Evolutionary conservation across 148 eudicot genomes (phyloP).

Genomic region (Polygonum maritimum): DNA sequence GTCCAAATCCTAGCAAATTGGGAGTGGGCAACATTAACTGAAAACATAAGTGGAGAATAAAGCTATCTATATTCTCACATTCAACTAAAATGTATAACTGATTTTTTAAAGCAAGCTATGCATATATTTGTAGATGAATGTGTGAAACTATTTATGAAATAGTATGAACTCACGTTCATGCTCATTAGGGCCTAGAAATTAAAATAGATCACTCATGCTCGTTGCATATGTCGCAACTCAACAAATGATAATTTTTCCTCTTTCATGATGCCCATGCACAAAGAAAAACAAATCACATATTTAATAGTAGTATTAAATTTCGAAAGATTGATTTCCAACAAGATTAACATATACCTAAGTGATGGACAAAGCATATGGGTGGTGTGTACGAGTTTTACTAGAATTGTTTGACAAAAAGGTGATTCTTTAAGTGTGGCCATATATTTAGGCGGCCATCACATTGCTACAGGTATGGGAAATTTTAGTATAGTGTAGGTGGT

Average conservation of each 20-base stretch:
- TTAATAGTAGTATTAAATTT: too few relatives aligned
- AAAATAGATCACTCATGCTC: not conserved
- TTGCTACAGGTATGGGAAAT: not conserved
- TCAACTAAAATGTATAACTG: too few relatives aligned
- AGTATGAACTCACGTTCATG: too few relatives aligned
- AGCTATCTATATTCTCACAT: too few relatives aligned
- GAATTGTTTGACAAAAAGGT: slow-evolving; percentile 3
- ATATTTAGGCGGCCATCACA: not conserved
- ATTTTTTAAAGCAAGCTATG: too few relatives aligned
- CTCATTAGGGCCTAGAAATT: not conserved
- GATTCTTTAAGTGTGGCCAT: not conserved
- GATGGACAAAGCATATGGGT: slow-evolving; percentile 7
- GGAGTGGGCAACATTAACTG: too few relatives aligned
- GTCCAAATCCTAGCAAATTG: too few relatives aligned
- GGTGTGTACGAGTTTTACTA: not conserved
- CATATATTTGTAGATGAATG: too few relatives aligned
- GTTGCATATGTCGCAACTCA: not conserved
- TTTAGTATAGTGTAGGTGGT: not conserved
- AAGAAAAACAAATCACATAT: not conserved
- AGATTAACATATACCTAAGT: not conserved
- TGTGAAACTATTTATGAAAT: too few relatives aligned
- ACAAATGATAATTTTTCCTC: not conserved
- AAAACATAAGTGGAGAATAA: too few relatives aligned
- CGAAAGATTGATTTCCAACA: not conserved
- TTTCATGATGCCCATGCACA: not conserved